These are phyloP conservation scores for Phaffomyces thermotolerans DNA, from an alignment of 805 yeast genomes.

Conservation along the genomic window DNA sequence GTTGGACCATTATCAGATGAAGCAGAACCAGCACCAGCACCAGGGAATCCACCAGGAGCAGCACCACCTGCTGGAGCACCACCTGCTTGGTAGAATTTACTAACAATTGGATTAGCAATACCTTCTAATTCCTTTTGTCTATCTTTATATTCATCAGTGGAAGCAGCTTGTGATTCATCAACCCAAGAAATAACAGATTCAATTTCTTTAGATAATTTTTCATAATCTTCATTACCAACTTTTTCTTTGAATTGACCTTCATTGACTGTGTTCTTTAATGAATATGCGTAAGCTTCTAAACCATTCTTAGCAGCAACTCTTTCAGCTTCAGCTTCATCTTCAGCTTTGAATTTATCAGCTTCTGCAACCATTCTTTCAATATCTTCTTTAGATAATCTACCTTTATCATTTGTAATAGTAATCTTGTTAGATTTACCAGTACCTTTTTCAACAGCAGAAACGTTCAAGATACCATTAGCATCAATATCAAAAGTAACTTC, in stretches of 20 bases:
- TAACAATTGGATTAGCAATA: constrained; percentile 93
- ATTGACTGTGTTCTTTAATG: constrained; percentile 74
- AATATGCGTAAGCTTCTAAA: constrained; percentile 92
- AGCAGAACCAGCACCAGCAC: constrained; percentile 46
- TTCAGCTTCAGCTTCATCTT: constrained; percentile 89
- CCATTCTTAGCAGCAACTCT: constrained; percentile 94
- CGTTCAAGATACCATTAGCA: constrained; percentile 96
- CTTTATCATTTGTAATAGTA: constrained; percentile 97
- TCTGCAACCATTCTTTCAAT: constrained; percentile 96
- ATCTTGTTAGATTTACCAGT: constrained; percentile 96
- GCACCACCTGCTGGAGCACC: constrained; percentile 74
- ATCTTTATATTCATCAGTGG: constrained; percentile 88
- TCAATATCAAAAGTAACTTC: constrained; percentile 97
- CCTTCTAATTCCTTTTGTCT: constrained; percentile 96
- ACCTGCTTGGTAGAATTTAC: constrained; percentile 86
- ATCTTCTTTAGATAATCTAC: constrained; percentile 96
- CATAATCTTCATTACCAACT: constrained; percentile 64
- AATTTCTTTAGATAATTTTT: constrained; percentile 73
- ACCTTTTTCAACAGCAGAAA: constrained; percentile 96
- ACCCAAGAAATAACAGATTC: constrained; percentile 86
- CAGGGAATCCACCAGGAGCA: constrained; percentile 58
- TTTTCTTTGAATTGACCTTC: constrained; percentile 76
- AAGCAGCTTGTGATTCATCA: constrained; percentile 86
- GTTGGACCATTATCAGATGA: constrained; percentile 55
- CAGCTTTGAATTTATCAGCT: constrained; percentile 97